A percentile compares a stretch with the other conserved stretches of the same genome.
phyloP scores from a whole-genome alignment of 176 grass and related monocot species.

The Eleusine coracana region DNA sequence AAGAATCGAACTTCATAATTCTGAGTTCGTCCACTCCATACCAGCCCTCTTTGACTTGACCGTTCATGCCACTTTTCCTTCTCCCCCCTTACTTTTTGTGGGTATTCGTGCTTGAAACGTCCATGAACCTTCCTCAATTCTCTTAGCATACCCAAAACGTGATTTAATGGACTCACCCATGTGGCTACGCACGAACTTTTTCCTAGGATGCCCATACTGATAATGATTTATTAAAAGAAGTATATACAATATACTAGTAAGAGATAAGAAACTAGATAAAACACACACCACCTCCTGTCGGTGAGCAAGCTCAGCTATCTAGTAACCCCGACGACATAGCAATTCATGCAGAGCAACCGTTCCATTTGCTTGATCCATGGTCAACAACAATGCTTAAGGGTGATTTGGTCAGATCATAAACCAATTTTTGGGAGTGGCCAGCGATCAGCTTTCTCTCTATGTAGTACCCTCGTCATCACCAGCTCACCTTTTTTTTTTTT shows the following conservation, averaged over 20 bases:
- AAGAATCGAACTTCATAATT: background rate
- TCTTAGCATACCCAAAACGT: constrained; percentile 19
- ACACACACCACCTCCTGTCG: background rate
- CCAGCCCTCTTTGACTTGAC: constrained; percentile 43
- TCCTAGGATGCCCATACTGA: constrained; percentile 7
- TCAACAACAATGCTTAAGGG: background rate
- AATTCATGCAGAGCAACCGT: background rate
- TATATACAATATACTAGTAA: background rate
- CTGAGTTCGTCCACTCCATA: background rate
- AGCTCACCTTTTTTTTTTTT: background rate
- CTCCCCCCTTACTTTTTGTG: constrained; percentile 13
- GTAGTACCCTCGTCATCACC: background rate
- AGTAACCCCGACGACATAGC: background rate
- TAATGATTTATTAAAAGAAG: background rate
- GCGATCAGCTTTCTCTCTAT: background rate
- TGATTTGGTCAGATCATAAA: background rate
- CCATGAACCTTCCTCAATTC: constrained; percentile 34
- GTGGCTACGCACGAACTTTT: background rate
- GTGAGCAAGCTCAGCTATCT: background rate
- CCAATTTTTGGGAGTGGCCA: background rate
- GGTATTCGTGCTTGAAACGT: constrained; percentile 28
- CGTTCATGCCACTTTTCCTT: background rate
- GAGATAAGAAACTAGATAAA: background rate
- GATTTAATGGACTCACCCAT: background rate
- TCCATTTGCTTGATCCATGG: background rate